phyloP scores from a whole-genome alignment of 257 asterid genomes.

The Misopates orontium region DNA sequence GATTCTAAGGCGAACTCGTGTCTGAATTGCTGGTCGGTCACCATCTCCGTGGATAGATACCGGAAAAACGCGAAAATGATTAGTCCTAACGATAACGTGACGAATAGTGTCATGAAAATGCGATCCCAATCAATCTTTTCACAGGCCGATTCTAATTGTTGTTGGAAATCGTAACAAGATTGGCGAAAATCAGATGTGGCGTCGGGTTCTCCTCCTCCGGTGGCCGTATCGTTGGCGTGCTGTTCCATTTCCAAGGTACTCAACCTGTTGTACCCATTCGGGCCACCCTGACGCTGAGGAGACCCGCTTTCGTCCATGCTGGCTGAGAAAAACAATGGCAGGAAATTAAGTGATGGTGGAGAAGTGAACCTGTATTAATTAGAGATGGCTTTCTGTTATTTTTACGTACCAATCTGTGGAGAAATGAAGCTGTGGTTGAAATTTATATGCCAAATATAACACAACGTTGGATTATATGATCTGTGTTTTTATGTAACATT shows the following conservation, averaged over 20 bases:
- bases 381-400: not conserved
- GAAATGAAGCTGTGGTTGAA: too few species aligned
- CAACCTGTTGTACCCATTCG: constrained; percentile 35
- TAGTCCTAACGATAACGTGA: constrained; percentile 36
- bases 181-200: constrained; percentile 25
- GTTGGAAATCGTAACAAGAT: constrained; percentile 35
- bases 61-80: constrained; percentile 42
- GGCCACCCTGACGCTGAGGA: constrained; percentile 22
- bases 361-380: not conserved
- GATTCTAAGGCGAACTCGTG: constrained; percentile 34
- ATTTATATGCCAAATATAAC: too few species aligned
- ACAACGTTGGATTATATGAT: too few species aligned
- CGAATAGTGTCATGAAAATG: constrained; percentile 36
- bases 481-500: too few species aligned
- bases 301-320: constrained; percentile 37
- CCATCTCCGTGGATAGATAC: constrained; percentile 35
- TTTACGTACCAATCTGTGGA: too few species aligned
- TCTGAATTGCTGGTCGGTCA: constrained; percentile 30
- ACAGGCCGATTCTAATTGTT: constrained; percentile 32
- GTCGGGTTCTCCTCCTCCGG: constrained; percentile 12
- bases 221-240: not conserved
- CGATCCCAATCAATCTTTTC: constrained; percentile 48
- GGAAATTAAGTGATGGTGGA: not conserved
- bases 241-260: constrained; percentile 37
- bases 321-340: constrained; percentile 7